Evolutionary conservation across 805 yeast genomes (phyloP), one percentile per base, ranked within the genome.

Genomic region (Lipomyces sp.): DNA sequence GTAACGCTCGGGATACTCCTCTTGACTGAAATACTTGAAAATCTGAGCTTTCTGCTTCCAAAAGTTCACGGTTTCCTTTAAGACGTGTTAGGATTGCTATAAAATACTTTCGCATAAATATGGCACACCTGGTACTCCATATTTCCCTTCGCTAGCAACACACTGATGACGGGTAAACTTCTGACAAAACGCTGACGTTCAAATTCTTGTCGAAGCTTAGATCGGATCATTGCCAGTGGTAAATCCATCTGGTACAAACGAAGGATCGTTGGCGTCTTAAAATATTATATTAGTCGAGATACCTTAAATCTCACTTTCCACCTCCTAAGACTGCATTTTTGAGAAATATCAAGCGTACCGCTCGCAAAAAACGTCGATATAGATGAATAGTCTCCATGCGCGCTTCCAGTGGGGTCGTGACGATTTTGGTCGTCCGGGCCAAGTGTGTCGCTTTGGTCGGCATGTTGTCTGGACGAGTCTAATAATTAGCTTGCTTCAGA

Each of bases 21-120:
- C 88, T 73, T 87, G 87, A 72, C 87, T 90, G 73, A 90, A 90
- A 81, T 88, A 90, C 79, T 88, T 86, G 87, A 89, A 82, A 56
- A 90, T 91, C 78, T 90, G 96, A 70, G 93, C 85, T 76, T 86
- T 87, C 82, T 91, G 96, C 78, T 90, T 91, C 96, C 97, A 90
- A 81, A 90, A 90, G 80, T 91, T 91, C 74, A 88, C 84, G 75
- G 90, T 83, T 76, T 90, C 96, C 72, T 73, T 42, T 5, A 33
- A 3, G 24, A 24, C 18, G 8, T 30, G 29, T 42, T 42, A 42
- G 48, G n/a, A 3, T 2, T 0, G 29, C 53, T 24, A 8, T 15
- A 18, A 48, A 11, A n/a, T 15, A 1, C 8, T 15, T 18, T 24
- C 18, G 4, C 18, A 50, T 60, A n/a, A 11, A 57, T 51, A 13